phyloP scores from a whole-genome alignment of 78 protist genomes.

The Dictyostelium firmibasis region DNA sequence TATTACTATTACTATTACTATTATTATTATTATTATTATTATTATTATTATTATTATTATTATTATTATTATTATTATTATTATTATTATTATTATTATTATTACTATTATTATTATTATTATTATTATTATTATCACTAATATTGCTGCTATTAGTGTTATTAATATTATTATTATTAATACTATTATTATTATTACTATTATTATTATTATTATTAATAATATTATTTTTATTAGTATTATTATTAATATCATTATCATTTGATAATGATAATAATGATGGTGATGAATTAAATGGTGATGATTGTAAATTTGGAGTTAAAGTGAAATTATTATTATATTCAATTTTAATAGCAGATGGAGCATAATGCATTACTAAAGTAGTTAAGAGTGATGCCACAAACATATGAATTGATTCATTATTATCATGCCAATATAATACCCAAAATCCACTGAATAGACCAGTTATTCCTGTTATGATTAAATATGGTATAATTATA shows the following conservation, averaged over 20 bases:
- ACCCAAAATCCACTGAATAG: constrained; percentile 71
- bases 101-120: not conserved
- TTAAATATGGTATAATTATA: constrained; percentile 36
- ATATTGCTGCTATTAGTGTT: not conserved
- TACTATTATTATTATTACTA: not conserved
- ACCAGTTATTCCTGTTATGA: constrained; percentile 59
- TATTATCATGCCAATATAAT: constrained; percentile 63
- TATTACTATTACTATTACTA: not conserved
- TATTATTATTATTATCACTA: not conserved
- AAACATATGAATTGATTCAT: constrained; percentile 71
- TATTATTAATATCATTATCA: not conserved
- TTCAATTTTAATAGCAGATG: constrained; percentile 26
- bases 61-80: not conserved
- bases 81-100: not conserved
- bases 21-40: too few species aligned
- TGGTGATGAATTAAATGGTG: not conserved
- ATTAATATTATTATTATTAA: not conserved
- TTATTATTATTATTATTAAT: not conserved
- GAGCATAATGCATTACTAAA: constrained; percentile 37
- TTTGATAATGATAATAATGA: not conserved
- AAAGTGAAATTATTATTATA: not conserved
- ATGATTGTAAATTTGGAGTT: not conserved
- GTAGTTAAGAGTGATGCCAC: constrained; percentile 42
- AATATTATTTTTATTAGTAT: not conserved
- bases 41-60: not conserved